Base-by-base conservation (phyloP, 1,284 basidiomycete species). In the Sphagnurus paluster region DNA sequence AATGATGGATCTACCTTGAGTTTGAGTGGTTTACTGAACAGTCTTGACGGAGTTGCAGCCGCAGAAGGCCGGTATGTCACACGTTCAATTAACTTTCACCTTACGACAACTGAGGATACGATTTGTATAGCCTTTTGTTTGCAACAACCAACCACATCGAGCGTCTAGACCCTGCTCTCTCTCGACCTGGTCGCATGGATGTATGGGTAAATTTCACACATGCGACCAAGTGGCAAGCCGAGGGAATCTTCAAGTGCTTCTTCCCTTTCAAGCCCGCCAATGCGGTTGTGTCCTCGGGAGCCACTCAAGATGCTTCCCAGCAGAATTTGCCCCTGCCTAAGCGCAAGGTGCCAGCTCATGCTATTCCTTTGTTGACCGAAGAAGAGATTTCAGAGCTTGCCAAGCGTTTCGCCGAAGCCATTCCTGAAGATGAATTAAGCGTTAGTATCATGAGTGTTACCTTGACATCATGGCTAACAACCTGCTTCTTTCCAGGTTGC, bases 241-340 rank as follows among this genome's bases (percentile, higher is more conserved):
- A 90, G 66, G 88, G 87, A 42, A 89, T 91, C 62, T 93, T 91
- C 80, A 89, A 90, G 63, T 90, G 88, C 64, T 93, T 93, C 79
- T 93, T 92, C 82, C 90, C 90, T 1, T 82, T 64, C 63, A 82
- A 80, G 59, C 66, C 69, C 39, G 49, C 63, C 1, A 48, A 64
- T 17, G 48, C 64, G 19, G 42, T 61, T n/a, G 53, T 62, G 23
- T 54, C 65, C 10, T 36, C 62, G 16, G 53, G 60, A 13, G 16
- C 33, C 28, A 53, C 65, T 39, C 64, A 68, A 42, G 80, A 84
- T 56, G 61, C 76, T 13, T 82, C 84, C 5, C 77, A 83, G 53
- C 71, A 77, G 66, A 85, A 87, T 57, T 58, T 87, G 23, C 82
- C 87, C 21, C 66, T 79, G 14, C 74, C 82, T n/a, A 85, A 81